Evolutionary conservation across 139 green algal genomes (phyloP), one percentile per base, ranked within the genome.

Genomic region (Chlorella sp.): DNA sequence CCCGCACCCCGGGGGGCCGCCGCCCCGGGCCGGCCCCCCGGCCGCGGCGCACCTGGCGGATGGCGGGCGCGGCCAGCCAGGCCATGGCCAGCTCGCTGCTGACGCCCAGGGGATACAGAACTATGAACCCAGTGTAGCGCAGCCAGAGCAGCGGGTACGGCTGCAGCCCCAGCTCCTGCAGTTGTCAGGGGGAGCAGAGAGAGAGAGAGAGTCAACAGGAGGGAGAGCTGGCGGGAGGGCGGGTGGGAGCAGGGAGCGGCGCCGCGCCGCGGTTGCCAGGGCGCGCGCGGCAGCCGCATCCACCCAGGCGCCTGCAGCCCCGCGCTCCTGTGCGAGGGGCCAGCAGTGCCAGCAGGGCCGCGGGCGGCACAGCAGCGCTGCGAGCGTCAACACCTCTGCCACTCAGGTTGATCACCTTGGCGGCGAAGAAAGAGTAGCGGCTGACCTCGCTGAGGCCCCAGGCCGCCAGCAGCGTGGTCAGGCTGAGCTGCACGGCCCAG

Each of bases 401-500:
- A n/a, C n/a, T n/a, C n/a, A n/a, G 48, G 62, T 51, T 21, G 7
- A 70, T 11, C 36, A 90, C 87, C 88, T 98, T 98, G 66, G 91
- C 69, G 0, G 91, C 92, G 78, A 94, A 98, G 77, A 97, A 98
- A 50, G 78, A 79, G 80, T 98, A 98, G 36, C 95, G 86, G 65
- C 98, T 91, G 43, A 98, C 76, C 73, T 98, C 95, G 46, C 79
- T 96, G 51, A 91, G n/a, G 43, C 83, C 83, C 95, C 95, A 98
- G 9, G 91, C 93, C 9, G 90, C 74, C 71, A 97, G 77, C 55
- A 98, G 82, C 0, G 86, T 91, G 50, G 87, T 67, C 46, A 97
- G 72, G 68, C 79, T 90, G 53, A 97, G 81, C 67, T 83, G 42
- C 51, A 94, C n/a, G 29, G 55, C 29, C 51, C 25, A 21, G 2